Evolutionary conservation across 345 rosid genomes (phyloP), one percentile per base, ranked within the genome.

Genomic region (Melastoma malabathricum): DNA sequence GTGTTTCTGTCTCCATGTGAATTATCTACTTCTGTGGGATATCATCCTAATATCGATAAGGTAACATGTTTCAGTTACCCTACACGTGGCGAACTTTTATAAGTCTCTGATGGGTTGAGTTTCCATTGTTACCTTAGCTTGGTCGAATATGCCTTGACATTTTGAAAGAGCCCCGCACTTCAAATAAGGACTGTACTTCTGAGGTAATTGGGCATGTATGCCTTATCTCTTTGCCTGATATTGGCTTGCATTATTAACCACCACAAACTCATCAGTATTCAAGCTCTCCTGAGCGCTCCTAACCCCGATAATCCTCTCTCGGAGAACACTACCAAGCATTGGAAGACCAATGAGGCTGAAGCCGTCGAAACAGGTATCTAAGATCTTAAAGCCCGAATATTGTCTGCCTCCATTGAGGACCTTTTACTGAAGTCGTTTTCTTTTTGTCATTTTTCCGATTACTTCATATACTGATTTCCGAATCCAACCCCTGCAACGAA

Each of bases 141-240:
- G 98, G 98, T 68, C 73, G 98, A 59, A 92, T 92, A 51, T 92
- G 98, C 81, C 96, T 92, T 27, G 98, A 92, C 72, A 92, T 92
- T 67, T 75, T 92, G 71, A 92, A 92, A 58, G 98, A 92, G 98
- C 68, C 98, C 98, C 44, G 98, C 98, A 58, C 80, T 92, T 45
- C 98, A 92, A 76, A 92, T 92, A 47, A 76, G 98, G 56, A 92
- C 98, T 15, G 98, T 92, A 54, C 89, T 92, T 66, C 62, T 92
- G 78, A 92, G 98, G 98, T 92, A 80, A 46, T 23, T 16, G 48
- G 51, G n/a, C 19, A 20, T 59, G 15, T 10, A 56, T 12, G 9
- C 41, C 41, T 34, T 5, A 2, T 34, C 41, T 34, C 12, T 9
- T 34, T 34, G 12, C 12, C 9, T 34, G 12, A 34, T 12, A 34